Base-by-base conservation (phyloP, 768 basidiomycete genomes). In the Mycena floridula region DNA sequence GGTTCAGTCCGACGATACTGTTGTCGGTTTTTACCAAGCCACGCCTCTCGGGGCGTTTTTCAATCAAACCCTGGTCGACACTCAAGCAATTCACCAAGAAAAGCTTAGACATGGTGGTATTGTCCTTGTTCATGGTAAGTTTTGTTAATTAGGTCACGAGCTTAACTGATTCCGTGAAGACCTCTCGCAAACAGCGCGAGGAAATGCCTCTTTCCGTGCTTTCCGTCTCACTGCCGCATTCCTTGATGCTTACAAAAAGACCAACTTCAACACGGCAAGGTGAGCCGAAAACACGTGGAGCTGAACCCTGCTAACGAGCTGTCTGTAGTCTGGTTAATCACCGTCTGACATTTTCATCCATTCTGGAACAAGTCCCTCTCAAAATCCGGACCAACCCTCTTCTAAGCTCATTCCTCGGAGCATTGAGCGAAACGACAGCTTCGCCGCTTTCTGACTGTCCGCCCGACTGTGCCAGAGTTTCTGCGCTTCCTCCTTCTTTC, bases 11-110 rank as follows among this genome's bases (percentile, higher is more conserved):
- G 91, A 94, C 56, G 91, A 95, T 64, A 90, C 83, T 51, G 79
- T 93, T 25, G 85, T 96, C 44, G 94, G 94, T 28, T 91, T 95
- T 64, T 97, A 97, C 68, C 90, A 95, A 58, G 87, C 88, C 36
- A 90, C 85, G 22, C 80, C 82, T 7, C 73, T 90, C 28, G 89
- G 89, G 35, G 86, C 89, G 4, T 91, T 92, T 61, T 86, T 85
- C 63, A 88, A 79, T 57, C 88, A 89, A 60, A 74, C 77, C 7
- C 61, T 92, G 40, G 72, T 92, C 38, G 88, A 93, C 53, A 82
- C 85, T 7, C 88, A 89, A 61, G 85, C 85, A 39, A 77, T 89
- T 52, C 89, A 91, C 61, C 85, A 88, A 59, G 86, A 90, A 35
- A 86, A 82, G 54, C 72, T 92, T 47, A 73, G 90, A 56, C 88